Percentiles rank a stretch among this genome's conserved stretches.
Conservation (phyloP, 495 filamentous ascomycete genomes). For the Daldinia caldariorum region DNA sequence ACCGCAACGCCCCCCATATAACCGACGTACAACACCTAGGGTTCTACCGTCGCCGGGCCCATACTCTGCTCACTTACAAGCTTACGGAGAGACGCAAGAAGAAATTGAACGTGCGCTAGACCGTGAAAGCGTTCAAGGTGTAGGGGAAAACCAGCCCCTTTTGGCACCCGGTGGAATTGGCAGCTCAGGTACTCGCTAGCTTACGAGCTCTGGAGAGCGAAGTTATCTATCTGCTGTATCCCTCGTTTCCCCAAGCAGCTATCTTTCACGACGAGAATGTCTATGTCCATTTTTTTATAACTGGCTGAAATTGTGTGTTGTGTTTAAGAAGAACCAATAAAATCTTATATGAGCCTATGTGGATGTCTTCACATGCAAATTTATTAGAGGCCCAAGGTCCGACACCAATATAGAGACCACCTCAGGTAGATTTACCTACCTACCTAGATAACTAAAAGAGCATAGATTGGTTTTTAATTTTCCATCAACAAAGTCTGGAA, state of each 20-base stretch:
- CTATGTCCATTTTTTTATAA: slow-evolving; percentile 14
- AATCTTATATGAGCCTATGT: slow-evolving; percentile 12
- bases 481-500: no score
- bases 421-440: no score
- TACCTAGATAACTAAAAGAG: slow-evolving; percentile 4
- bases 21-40: slow-evolving; percentile 44
- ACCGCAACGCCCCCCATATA: slow-evolving; percentile 42
- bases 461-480: no score
- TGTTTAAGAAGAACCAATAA: slow-evolving; percentile 14
- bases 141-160: slow-evolving; percentile 56
- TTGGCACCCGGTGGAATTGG: slow-evolving; percentile 53
- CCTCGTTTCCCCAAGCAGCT: slow-evolving; percentile 18
- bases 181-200: slow-evolving; percentile 43
- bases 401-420: no score
- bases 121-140: slow-evolving; percentile 54
- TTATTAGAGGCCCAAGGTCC: no score
- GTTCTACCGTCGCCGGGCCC: slow-evolving; percentile 49
- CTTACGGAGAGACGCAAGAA: slow-evolving; percentile 53
- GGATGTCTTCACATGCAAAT: slow-evolving; percentile 9
- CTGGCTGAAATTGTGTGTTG: slow-evolving; percentile 7
- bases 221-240: slow-evolving; percentile 4
- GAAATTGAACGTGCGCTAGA: slow-evolving; percentile 54
- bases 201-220: neutral
- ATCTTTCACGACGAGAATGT: slow-evolving; percentile 15
- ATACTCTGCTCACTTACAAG: slow-evolving; percentile 53